phyloP scores from a whole-genome alignment of 441 rosid species.

The Flueggea neowawraea region DNA sequence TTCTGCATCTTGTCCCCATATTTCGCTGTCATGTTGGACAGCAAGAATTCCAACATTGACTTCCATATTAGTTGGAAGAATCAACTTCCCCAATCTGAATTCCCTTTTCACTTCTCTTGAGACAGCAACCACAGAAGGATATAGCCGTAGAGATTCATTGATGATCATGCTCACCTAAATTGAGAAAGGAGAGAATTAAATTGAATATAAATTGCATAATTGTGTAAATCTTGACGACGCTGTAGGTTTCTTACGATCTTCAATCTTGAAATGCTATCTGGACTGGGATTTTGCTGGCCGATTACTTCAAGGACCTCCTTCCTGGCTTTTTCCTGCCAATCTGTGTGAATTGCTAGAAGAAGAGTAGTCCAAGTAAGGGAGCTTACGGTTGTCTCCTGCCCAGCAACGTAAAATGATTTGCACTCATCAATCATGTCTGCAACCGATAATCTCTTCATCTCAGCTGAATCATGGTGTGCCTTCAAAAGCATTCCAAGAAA shows the following conservation, averaged over 20 bases:
- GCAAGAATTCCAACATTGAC: slow-evolving; percentile 18
- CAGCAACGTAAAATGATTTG: slow-evolving; percentile 42
- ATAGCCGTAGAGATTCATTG: slow-evolving; percentile 35
- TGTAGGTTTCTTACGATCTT: slow-evolving; percentile 20
- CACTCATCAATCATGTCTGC: slow-evolving; percentile 37
- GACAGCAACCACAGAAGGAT: slow-evolving; percentile 19
- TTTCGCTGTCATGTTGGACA: slow-evolving; percentile 34
- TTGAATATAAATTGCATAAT: neutral
- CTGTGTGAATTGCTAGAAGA: slow-evolving; percentile 29
- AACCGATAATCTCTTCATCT: slow-evolving; percentile 19
- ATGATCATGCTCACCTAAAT: slow-evolving; percentile 31
- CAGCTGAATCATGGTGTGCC: slow-evolving; percentile 21
- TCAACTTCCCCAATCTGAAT: slow-evolving; percentile 25
- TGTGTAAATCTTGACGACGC: neutral
- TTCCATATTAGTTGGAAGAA: slow-evolving; percentile 21
- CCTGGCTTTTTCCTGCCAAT: slow-evolving; percentile 44
- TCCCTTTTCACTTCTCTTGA: slow-evolving; percentile 18
- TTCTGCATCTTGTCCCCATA: slow-evolving; percentile 40
- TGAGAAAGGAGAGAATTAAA: neutral
- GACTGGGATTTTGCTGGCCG: slow-evolving; percentile 24
- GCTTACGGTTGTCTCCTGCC: slow-evolving; percentile 36
- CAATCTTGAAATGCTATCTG: slow-evolving; percentile 25
- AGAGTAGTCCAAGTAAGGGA: slow-evolving; percentile 31
- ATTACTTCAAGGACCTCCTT: slow-evolving; percentile 24
- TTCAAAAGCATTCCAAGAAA: slow-evolving; percentile 37